Conservation (phyloP, 805 yeast genomes). For the Tetrapisispora fleetii region DNA sequence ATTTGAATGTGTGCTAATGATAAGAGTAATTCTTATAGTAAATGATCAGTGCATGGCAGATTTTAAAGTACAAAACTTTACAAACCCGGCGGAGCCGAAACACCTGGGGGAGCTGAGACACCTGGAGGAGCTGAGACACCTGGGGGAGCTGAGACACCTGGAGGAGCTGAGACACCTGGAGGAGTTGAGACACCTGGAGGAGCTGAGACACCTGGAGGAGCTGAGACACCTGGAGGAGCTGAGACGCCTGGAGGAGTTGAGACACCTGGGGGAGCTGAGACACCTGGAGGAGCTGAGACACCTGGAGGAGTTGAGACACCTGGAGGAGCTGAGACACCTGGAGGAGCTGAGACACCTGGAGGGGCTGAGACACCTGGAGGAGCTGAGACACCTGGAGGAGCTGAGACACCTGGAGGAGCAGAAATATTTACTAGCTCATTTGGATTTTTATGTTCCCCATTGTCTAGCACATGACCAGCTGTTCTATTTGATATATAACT, state of each 20-base stretch:
- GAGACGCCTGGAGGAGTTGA: background rate
- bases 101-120: conserved; percentile 12
- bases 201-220: background rate
- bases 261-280: background rate
- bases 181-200: background rate
- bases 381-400: conserved; percentile 1
- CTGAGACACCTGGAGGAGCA: background rate
- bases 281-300: conserved; percentile 1
- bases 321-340: conserved; percentile 1
- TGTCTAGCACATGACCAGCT: background rate
- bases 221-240: background rate
- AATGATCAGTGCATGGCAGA: too few species aligned
- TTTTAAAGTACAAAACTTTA: background rate
- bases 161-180: conserved; percentile 5
- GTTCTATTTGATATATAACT: too few species aligned
- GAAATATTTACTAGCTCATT: background rate
- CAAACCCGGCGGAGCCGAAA: conserved; percentile 17
- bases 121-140: conserved; percentile 10
- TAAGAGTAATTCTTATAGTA: too few species aligned
- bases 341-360: conserved; percentile 1
- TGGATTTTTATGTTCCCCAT: too few species aligned
- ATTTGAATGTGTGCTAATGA: too few species aligned
- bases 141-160: conserved; percentile 7
- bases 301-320: conserved; percentile 2
- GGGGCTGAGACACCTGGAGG: background rate